Conservation (phyloP, 75 land plant species). For the Adiantum capillusveneris region DNA sequence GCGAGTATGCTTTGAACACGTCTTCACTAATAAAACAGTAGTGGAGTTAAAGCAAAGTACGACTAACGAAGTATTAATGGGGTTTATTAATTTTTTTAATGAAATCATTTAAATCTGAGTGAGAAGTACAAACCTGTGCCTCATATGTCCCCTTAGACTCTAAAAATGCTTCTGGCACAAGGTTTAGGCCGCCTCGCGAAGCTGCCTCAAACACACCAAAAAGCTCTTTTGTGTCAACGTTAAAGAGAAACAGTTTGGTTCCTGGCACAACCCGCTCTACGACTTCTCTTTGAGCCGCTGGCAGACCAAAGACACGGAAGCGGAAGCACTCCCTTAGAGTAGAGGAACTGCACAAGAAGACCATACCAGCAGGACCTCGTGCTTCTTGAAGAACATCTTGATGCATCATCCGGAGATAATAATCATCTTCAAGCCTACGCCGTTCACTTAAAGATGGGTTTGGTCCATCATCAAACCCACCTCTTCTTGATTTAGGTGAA, state of each 20-base stretch:
- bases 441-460: too few species aligned
- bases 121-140: conserved; percentile 18
- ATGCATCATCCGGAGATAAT: not conserved
- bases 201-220: conserved; percentile 37
- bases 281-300: not conserved
- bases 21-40: too few species aligned
- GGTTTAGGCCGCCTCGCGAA: conserved; percentile 22
- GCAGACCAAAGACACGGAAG: conserved; percentile 10
- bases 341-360: conserved; percentile 7
- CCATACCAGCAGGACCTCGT: conserved; percentile 7
- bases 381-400: not conserved
- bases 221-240: conserved; percentile 20
- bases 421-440: too few species aligned
- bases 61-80: too few species aligned
- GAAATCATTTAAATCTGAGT: too few species aligned
- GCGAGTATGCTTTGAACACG: too few species aligned
- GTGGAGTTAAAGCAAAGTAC: too few species aligned
- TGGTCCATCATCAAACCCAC: not conserved
- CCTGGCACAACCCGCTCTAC: conserved; percentile 32
- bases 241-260: conserved; percentile 32
- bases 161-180: conserved; percentile 19
- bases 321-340: conserved; percentile 5
- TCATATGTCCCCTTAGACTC: conserved; percentile 13
- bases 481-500: not conserved
- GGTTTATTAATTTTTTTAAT: too few species aligned